Base-by-base conservation (phyloP, 257 asterid species). In the Oldenlandia corymbosa region DNA sequence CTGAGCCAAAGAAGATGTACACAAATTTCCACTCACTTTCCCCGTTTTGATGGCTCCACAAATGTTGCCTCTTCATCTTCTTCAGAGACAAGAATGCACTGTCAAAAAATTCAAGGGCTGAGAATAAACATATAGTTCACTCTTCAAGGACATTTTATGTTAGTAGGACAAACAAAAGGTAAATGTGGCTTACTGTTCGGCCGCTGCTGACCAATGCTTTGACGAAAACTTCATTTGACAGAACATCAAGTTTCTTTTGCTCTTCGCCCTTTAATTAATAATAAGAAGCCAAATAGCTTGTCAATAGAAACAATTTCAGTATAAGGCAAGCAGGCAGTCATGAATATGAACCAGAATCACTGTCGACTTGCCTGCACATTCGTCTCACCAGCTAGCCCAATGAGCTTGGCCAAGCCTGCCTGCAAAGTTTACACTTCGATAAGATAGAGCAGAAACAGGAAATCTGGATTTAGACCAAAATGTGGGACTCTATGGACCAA, bases 341-440 rank as follows among this genome's bases (percentile, higher is more conserved):
- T 9, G 5, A 58, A 54, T 41, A 65, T 9, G 41, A 26, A 41
- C 31, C 3, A 36, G 30, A 68, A 39, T 23, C 21, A 54, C 26
- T 27, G 57, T 7, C 32, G 68, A 75, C 78, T 74, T 78, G 83
- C 98, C 98, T 89, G 97, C 76, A 89, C 93, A 75, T 92, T 92
- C 46, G 95, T 89, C 84, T 92, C 99, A 7, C 99, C 97, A 1
- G 99, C 99, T 50, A 89, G 96, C 69, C 99, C 99, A 30, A 92
- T 81, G 71, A 92, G 97, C 64, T 92, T 89, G 13, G 99, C 99
- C 76, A 91, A 75, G 50, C 98, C 98, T 58, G 96, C 96, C 98
- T 91, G 85, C 67, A 75, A 39, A 73, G 73, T 47, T 65, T 60
- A 36, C 59, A 67, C 14, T 4, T 61, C 18, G 18, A 67, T 7